phyloP scores from a whole-genome alignment of 176 grass and related monocot species.

The Aegilops umbellulata region DNA sequence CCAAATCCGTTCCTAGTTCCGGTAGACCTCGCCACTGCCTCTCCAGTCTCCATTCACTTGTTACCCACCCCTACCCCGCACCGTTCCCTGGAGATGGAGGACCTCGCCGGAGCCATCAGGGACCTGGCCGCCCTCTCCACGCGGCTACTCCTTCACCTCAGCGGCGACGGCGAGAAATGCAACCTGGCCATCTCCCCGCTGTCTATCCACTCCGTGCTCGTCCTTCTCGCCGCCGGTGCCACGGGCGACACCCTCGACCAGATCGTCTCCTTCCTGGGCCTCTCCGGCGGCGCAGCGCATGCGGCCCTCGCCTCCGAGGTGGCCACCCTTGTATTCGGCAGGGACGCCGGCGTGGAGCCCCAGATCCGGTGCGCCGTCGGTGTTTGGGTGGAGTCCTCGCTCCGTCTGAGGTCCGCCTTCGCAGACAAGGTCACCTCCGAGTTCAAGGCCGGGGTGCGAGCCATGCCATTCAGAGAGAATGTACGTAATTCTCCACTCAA shows the following conservation, averaged over 20 bases:
- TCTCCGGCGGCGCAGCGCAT: not conserved
- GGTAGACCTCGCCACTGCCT: no score
- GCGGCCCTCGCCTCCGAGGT: not conserved
- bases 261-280: not conserved
- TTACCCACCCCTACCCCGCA: no score
- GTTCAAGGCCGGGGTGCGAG: not conserved
- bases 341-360: not conserved
- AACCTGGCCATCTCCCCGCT: constrained; percentile 2
- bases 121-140: constrained; percentile 2
- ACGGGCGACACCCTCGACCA: not conserved
- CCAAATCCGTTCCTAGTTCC: no score
- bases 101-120: not conserved
- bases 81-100: not conserved
- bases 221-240: not conserved
- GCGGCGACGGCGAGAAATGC: not conserved
- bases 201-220: not conserved
- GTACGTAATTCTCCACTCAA: not conserved
- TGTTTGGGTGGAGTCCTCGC: not conserved
- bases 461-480: constrained; percentile 1
- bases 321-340: not conserved
- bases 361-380: not conserved
- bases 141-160: not conserved
- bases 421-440: not conserved
- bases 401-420: not conserved
- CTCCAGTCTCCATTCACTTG: no score